Evolutionary conservation across 495 filamentous ascomycete genomes (phyloP).

Genomic region (Lepidopterella palustris): DNA sequence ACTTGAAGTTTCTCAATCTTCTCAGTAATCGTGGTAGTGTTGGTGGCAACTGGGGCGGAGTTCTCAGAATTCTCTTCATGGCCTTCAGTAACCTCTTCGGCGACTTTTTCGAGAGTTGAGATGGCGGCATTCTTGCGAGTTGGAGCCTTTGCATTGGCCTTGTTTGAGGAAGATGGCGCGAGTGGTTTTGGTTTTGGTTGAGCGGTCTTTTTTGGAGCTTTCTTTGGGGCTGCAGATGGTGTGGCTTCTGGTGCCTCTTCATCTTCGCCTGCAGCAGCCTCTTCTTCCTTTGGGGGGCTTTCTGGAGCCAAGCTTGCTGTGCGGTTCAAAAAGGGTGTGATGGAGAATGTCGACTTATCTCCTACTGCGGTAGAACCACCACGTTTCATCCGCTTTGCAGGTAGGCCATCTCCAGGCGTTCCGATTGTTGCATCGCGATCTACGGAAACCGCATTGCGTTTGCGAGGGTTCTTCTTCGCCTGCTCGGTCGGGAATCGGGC

Average conservation of each 20-base stretch:
- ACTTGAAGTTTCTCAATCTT: constrained; percentile 22
- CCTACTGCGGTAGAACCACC: constrained; percentile 46
- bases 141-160: constrained; percentile 31
- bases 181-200: constrained; percentile 31
- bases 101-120: constrained; percentile 45
- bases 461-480: constrained; percentile 39
- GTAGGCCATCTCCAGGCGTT: constrained; percentile 56
- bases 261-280: constrained; percentile 28
- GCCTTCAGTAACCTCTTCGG: constrained; percentile 41
- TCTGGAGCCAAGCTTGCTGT: constrained; percentile 52
- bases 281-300: constrained; percentile 33
- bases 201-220: constrained; percentile 31
- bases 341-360: constrained; percentile 85
- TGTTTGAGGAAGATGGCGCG: constrained; percentile 23
- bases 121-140: constrained; percentile 39
- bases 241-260: constrained; percentile 17
- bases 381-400: constrained; percentile 40
- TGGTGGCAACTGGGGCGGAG: constrained; percentile 22
- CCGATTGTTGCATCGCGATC: constrained; percentile 52
- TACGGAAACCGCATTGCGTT: constrained; percentile 40
- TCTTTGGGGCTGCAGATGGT: constrained; percentile 30
- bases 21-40: constrained; percentile 16
- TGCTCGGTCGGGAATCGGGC: constrained; percentile 11
- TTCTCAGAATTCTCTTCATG: constrained; percentile 15
- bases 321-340: constrained; percentile 86